Conservation (phyloP, 2,329 filamentous ascomycete genomes). For the Fusarium lyarnte region DNA sequence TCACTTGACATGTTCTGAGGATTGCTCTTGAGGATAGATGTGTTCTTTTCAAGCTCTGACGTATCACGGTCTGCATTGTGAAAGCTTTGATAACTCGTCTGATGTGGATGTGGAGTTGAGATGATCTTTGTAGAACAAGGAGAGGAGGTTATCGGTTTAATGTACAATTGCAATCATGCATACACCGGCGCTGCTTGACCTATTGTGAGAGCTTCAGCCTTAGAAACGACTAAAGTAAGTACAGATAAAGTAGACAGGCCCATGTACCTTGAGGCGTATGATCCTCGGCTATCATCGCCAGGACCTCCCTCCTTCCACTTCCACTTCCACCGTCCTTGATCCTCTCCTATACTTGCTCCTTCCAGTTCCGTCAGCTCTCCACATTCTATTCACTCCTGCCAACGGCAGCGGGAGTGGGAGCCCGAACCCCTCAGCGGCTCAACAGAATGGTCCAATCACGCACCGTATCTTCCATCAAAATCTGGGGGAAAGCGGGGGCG, state of each 20-base stretch:
- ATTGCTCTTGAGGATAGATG: constrained; percentile 4
- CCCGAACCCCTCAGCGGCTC: constrained; percentile 31
- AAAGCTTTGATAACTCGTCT: not conserved
- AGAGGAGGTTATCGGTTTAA: not conserved
- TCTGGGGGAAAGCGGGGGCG: constrained; percentile 44
- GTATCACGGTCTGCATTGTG: constrained; percentile 30
- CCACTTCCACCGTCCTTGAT: not conserved
- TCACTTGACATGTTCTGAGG: constrained; percentile 12
- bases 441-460: constrained; percentile 21
- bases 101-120: not conserved
- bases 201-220: constrained; percentile 1
- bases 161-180: not conserved
- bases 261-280: not conserved
- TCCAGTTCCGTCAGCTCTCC: constrained; percentile 25
- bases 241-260: not conserved
- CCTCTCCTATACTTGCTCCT: constrained; percentile 10
- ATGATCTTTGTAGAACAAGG: not conserved
- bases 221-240: not conserved
- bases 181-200: not conserved
- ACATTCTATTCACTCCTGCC: not conserved
- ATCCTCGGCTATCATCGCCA: constrained; percentile 40
- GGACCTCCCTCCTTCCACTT: not conserved
- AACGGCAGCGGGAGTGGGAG: constrained; percentile 14
- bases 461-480: not conserved
- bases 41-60: constrained; percentile 22